A percentile compares a stretch with the other conserved stretches of the same genome.
These are phyloP conservation scores for Trypanosoma cruzi DNA, from an alignment of 208 protist genomes.

Conservation along the genomic window DNA sequence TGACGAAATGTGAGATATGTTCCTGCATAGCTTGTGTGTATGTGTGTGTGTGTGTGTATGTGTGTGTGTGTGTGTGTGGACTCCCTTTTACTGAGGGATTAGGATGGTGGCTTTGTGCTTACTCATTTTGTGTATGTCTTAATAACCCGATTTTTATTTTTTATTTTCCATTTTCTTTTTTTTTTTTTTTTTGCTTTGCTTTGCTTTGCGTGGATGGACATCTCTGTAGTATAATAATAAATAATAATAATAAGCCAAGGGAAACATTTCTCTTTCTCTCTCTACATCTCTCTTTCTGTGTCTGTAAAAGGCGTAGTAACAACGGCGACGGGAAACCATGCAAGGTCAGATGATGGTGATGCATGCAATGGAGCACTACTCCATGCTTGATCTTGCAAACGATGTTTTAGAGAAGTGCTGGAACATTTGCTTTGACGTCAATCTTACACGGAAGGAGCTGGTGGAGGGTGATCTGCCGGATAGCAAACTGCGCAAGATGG, in stretches of 20 bases:
- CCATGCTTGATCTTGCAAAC: constrained; percentile 73
- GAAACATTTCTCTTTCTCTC: neutral
- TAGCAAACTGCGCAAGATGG: constrained; percentile 65
- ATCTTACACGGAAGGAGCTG: constrained; percentile 69
- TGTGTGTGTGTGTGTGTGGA: too few relatives aligned
- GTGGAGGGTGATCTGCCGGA: constrained; percentile 47
- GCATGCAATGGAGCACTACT: constrained; percentile 76
- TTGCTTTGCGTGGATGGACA: neutral
- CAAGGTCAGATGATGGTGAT: constrained; percentile 77
- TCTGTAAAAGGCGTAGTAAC: constrained; percentile 7
- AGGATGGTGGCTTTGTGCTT: too few relatives aligned
- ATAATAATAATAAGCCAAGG: too few relatives aligned
- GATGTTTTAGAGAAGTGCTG: constrained; percentile 78
- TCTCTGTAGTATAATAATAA: too few relatives aligned
- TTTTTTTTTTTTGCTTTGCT: too few relatives aligned
- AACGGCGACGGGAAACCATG: constrained; percentile 39
- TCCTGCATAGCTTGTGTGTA: too few relatives aligned
- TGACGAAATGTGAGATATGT: too few relatives aligned
- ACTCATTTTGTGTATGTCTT: too few relatives aligned
- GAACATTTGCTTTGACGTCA: constrained; percentile 86
- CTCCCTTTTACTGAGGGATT: too few relatives aligned
- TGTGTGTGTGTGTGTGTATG: too few relatives aligned
- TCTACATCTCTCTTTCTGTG: neutral
- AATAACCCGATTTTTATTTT: neutral
- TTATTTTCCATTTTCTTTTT: too few relatives aligned